Evolutionary conservation across 169 alveolate genomes (phyloP).

Genomic region (Besnoitia besnoiti): DNA sequence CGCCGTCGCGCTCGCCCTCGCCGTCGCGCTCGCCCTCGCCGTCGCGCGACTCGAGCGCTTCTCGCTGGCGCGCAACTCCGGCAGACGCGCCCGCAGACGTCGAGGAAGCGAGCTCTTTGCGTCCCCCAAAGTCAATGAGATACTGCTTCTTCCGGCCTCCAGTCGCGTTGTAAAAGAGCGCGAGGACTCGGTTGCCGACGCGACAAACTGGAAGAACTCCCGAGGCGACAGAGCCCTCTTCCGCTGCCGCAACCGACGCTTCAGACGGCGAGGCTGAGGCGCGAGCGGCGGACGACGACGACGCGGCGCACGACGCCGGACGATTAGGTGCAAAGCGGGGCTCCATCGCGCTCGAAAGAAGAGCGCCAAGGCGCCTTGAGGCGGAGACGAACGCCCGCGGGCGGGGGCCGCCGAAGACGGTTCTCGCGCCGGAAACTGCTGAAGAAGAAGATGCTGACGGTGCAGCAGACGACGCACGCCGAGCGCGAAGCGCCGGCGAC

Average conservation of each 20-base stretch:
- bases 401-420: too few relatives aligned
- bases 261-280: not conserved
- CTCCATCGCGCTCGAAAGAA: too few relatives aligned
- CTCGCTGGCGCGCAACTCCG: not conserved
- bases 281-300: too few relatives aligned
- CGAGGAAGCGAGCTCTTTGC: not conserved
- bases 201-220: constrained; percentile 34
- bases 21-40: too few relatives aligned
- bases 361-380: too few relatives aligned
- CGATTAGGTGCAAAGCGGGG: too few relatives aligned
- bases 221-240: not conserved
- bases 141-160: constrained; percentile 4
- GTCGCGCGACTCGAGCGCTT: not conserved
- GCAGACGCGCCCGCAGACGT: not conserved
- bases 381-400: too few relatives aligned
- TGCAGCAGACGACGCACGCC: too few relatives aligned
- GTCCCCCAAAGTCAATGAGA: constrained; percentile 50
- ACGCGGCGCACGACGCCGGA: too few relatives aligned
- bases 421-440: too few relatives aligned
- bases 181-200: not conserved
- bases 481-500: not conserved
- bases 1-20: not conserved
- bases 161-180: constrained; percentile 46
- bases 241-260: not conserved
- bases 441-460: too few relatives aligned